phyloP scores from a whole-genome alignment of 495 filamentous ascomycete species.

The Penicillium angulare region DNA sequence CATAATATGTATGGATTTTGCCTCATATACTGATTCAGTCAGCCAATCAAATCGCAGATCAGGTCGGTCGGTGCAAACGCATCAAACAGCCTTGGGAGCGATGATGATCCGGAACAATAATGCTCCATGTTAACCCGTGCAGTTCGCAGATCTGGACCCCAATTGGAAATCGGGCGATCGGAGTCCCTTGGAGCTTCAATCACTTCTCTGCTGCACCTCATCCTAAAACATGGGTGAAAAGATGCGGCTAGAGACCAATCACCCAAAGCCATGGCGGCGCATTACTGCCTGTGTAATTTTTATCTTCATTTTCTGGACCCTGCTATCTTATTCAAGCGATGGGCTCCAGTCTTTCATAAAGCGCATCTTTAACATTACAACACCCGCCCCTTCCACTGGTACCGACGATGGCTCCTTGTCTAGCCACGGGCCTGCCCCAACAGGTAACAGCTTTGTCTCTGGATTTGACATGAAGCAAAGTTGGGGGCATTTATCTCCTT shows the following conservation, averaged over 20 bases:
- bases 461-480: slow-evolving; percentile 37
- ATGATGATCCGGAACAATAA: no score
- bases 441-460: slow-evolving; percentile 28
- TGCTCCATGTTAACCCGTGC: no score
- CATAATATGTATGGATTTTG: no score
- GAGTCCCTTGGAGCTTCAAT: no score
- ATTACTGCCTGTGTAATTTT: neutral
- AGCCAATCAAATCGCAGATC: no score
- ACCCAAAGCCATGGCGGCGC: neutral
- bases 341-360: neutral
- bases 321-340: neutral
- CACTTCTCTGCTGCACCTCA: no score
- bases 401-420: neutral
- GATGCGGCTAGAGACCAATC: neutral
- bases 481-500: slow-evolving; percentile 50
- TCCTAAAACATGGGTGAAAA: neutral
- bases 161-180: no score
- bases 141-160: no score
- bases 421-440: slow-evolving; percentile 11
- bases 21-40: no score
- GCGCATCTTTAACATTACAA: neutral
- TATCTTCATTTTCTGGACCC: neutral
- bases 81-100: no score
- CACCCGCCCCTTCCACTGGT: neutral
- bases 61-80: no score